These are phyloP conservation scores for Gaeumannomyces tritici DNA, from an alignment of 2,329 filamentous ascomycete genomes.

Conservation along the genomic window DNA sequence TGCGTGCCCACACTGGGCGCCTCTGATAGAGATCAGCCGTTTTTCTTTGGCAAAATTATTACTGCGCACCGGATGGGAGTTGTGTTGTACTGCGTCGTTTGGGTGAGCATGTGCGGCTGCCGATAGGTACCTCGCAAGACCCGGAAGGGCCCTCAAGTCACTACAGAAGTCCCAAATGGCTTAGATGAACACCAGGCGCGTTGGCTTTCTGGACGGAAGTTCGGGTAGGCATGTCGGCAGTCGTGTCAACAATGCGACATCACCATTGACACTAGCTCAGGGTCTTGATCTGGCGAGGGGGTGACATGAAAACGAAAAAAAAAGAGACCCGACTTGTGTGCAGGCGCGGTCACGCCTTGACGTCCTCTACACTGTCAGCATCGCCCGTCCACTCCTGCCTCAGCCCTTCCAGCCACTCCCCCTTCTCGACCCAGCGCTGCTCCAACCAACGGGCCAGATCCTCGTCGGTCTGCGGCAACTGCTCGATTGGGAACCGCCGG, in stretches of 20 bases:
- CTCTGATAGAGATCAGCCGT: neutral
- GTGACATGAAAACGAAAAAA: neutral
- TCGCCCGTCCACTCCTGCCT: slow-evolving; percentile 27
- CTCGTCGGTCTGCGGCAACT: slow-evolving; percentile 35
- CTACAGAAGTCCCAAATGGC: neutral
- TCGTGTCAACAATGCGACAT: neutral
- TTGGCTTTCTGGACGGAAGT: neutral
- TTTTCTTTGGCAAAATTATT: neutral
- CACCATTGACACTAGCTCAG: neutral
- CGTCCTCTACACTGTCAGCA: neutral
- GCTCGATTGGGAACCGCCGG: slow-evolving; percentile 35
- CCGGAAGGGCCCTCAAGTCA: neutral
- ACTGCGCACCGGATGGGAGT: neutral
- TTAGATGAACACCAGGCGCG: neutral
- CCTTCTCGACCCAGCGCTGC: slow-evolving; percentile 42
- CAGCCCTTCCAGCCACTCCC: slow-evolving; percentile 36
- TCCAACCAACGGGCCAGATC: slow-evolving; percentile 43
- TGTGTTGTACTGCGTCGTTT: neutral
- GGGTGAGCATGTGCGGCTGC: neutral
- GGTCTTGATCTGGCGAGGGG: neutral
- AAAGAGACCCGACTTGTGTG: slow-evolving; percentile 6
- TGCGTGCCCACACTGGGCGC: neutral
- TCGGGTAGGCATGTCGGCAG: neutral
- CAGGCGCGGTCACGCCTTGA: slow-evolving; percentile 3
- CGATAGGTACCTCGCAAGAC: neutral